A percentile compares a stretch with the other conserved stretches of the same genome.
Conservation (phyloP, 129 eudicot genomes). For the Lonicera japonica region DNA sequence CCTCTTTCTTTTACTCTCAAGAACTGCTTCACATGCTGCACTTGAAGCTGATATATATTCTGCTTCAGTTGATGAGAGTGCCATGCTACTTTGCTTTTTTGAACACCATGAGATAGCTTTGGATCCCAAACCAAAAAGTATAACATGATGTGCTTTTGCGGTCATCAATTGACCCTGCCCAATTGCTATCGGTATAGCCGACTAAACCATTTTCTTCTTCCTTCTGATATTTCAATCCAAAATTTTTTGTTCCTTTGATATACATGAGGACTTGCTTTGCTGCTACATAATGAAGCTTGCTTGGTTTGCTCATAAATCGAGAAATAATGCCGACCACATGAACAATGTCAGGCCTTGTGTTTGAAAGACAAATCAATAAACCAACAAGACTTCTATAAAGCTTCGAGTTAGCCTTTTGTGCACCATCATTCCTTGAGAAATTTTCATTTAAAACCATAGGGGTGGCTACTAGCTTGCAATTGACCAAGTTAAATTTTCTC, state of each 20-base stretch:
- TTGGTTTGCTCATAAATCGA: too few relatives aligned
- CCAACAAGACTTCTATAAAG: too few relatives aligned
- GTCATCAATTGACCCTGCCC: conserved; percentile 2
- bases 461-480: neutral
- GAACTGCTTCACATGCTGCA: neutral
- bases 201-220: neutral
- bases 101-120: too few relatives aligned
- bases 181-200: conserved; percentile 10
- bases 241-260: conserved; percentile 9
- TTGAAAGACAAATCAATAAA: neutral
- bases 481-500: neutral
- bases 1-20: too few relatives aligned
- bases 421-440: conserved; percentile 4
- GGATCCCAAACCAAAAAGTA: neutral
- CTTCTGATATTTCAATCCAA: neutral
- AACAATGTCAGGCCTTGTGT: conserved; percentile 4
- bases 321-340: conserved; percentile 2
- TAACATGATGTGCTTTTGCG: conserved; percentile 1
- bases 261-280: conserved; percentile 15
- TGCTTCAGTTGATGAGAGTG: neutral
- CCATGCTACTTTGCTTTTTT: neutral
- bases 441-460: conserved; percentile 12
- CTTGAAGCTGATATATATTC: neutral
- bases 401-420: neutral
- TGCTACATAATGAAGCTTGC: neutral